Evolutionary conservation across 1,284 basidiomycete species (phyloP), one percentile per base, ranked within the genome.

Genomic region (Taiwanofungus camphoratus): DNA sequence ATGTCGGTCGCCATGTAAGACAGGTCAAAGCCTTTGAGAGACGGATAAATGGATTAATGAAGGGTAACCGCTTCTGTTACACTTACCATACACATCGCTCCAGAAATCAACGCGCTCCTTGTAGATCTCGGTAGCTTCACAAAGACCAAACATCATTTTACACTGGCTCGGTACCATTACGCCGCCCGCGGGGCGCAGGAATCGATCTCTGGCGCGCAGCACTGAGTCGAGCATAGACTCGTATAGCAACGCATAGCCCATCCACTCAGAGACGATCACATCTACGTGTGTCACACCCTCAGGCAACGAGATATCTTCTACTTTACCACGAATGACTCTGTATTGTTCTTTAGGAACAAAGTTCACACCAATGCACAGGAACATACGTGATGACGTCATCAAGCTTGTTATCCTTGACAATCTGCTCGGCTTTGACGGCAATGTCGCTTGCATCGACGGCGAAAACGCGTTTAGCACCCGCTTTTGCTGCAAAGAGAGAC

Each of bases 151-250:
- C 67, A 89, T 80, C 69, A 99, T 90, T 50, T 82, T 77, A 48
- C 84, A 89, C 58, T 98, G 90, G 53, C 87, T 92, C 0, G 95
- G 95, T 0, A 86, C 92, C 78, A 99, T 83, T n/a, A 97, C 67
- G 1, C 93, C 93, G 0, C 65, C 73, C 5, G 63, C 68, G 0
- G 82, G 76, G 31, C 72, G 70, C 33, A 98, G 72, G 68, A 92
- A 97, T 13, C 82, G 76, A 60, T 96, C 91, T 19, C 93, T 76
- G 0, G 94, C 94, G 44, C 72, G 68, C 8, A 99, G 69, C 5
- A 98, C 95, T 0, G 92, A 96, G 62, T 97, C 94, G 19, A 98
- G 76, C 95, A 98, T 98, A 35, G 87, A 91, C 65, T 99, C 95
- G 65, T 98, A 98, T 18, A 96, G 74, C 19, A 93, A 70, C 26